Evolutionary conservation across 2,329 filamentous ascomycete genomes (phyloP).

Genomic region (Mollisiaceae sp.): DNA sequence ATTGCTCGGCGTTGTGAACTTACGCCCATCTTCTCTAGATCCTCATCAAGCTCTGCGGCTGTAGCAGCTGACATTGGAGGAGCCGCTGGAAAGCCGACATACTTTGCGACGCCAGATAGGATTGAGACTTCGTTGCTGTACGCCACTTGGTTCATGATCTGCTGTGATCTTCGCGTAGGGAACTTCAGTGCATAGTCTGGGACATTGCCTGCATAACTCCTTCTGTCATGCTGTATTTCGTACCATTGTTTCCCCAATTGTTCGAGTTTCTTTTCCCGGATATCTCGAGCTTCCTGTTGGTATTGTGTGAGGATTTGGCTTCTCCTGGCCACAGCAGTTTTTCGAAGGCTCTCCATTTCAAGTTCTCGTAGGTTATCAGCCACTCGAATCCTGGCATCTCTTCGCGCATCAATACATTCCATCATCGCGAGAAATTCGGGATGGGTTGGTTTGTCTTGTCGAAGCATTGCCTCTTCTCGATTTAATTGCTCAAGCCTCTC

Average conservation of each 20-base stretch:
- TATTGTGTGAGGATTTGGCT: constrained; percentile 89
- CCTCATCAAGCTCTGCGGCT: constrained; percentile 77
- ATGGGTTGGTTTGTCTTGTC: constrained; percentile 71
- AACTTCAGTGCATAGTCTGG: constrained; percentile 84
- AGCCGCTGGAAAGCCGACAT: constrained; percentile 95
- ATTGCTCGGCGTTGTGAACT: constrained; percentile 45
- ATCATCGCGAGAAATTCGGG: constrained; percentile 92
- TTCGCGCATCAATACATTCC: constrained; percentile 80
- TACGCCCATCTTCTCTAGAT: constrained; percentile 89
- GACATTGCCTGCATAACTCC: constrained; percentile 77
- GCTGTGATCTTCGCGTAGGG: constrained; percentile 75
- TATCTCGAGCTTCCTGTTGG: constrained; percentile 83
- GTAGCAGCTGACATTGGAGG: constrained; percentile 79
- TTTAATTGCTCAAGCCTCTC: constrained; percentile 86
- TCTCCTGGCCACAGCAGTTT: constrained; percentile 78
- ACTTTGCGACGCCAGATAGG: constrained; percentile 88
- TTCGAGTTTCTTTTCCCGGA: constrained; percentile 79
- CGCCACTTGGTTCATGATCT: constrained; percentile 82
- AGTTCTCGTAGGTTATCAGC: constrained; percentile 77
- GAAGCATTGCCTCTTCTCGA: constrained; percentile 66
- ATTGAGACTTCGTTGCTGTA: constrained; percentile 97
- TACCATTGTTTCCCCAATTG: constrained; percentile 89
- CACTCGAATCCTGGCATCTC: constrained; percentile 77
- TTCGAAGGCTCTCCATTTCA: constrained; percentile 74
- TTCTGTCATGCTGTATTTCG: constrained; percentile 86